phyloP scores from a whole-genome alignment of 169 alveolate genomes.

The Toxoplasma gondii region DNA sequence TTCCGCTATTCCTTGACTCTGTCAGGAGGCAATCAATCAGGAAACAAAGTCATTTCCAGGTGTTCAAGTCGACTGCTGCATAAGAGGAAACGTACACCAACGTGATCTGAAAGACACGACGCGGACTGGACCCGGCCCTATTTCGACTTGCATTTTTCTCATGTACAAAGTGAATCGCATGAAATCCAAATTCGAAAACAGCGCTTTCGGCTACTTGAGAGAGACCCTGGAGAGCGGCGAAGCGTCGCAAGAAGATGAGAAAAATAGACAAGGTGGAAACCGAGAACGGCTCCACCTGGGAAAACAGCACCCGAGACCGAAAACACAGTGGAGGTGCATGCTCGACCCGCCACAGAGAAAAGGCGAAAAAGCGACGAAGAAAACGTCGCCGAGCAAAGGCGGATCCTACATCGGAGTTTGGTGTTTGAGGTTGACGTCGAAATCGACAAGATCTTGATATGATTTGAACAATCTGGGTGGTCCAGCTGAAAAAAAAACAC shows the following conservation, averaged over 20 bases:
- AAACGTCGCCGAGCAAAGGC: background rate
- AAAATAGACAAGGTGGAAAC: background rate
- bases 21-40: too few species aligned
- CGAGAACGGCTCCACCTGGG: too few species aligned
- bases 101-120: too few species aligned
- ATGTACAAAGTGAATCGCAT: too few species aligned
- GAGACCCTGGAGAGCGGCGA: background rate
- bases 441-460: slow-evolving; percentile 55
- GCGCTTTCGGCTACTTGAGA: background rate
- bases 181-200: too few species aligned
- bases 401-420: slow-evolving; percentile 64
- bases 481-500: slow-evolving; percentile 1
- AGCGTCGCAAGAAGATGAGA: background rate
- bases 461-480: slow-evolving; percentile 65
- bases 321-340: background rate
- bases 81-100: too few species aligned
- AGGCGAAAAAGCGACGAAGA: background rate
- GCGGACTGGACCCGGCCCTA: too few species aligned
- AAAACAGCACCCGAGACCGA: too few species aligned
- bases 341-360: background rate
- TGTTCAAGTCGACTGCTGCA: too few species aligned
- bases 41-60: too few species aligned
- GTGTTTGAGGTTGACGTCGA: slow-evolving; percentile 62
- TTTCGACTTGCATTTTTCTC: too few species aligned
- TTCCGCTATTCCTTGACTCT: too few species aligned